Percentiles rank a stretch among this genome's conserved stretches.
Conservation (phyloP, 768 basidiomycete species). For the Termitomyces sp. region DNA sequence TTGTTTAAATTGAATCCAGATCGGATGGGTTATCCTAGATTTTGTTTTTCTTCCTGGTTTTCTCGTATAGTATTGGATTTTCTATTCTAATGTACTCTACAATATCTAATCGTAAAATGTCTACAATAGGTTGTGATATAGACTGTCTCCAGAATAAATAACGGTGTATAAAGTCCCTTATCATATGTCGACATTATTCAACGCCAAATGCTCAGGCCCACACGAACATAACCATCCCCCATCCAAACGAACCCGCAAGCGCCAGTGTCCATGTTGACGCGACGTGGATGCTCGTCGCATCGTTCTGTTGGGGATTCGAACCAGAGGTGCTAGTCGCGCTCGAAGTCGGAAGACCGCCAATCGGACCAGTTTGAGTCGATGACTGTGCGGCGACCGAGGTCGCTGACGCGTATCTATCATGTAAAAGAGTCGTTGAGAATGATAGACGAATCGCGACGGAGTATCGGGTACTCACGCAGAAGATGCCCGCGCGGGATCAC, state of each 20-base stretch:
- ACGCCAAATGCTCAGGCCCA: background rate
- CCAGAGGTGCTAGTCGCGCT: background rate
- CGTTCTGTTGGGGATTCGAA: background rate
- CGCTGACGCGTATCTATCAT: conserved; percentile 33
- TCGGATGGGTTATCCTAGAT: no score
- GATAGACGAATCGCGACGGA: background rate
- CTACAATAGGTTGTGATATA: background rate
- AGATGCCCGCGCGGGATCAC: conserved; percentile 36
- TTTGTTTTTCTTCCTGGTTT: no score
- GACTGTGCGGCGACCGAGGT: conserved; percentile 36
- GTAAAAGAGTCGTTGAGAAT: no score
- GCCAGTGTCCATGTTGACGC: background rate
- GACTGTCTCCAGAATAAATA: background rate
- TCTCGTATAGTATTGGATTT: no score
- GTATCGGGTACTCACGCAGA: conserved; percentile 40
- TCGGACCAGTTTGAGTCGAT: conserved; percentile 34
- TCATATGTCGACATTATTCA: no score
- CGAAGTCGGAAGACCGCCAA: conserved; percentile 19
- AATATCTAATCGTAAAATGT: background rate
- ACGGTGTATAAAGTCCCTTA: background rate
- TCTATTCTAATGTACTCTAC: background rate
- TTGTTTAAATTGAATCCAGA: no score
- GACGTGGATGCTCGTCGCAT: background rate
- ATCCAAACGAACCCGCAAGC: background rate
- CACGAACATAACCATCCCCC: background rate